Conservation (phyloP, 208 protist genomes). For the Angomonas deanei region DNA sequence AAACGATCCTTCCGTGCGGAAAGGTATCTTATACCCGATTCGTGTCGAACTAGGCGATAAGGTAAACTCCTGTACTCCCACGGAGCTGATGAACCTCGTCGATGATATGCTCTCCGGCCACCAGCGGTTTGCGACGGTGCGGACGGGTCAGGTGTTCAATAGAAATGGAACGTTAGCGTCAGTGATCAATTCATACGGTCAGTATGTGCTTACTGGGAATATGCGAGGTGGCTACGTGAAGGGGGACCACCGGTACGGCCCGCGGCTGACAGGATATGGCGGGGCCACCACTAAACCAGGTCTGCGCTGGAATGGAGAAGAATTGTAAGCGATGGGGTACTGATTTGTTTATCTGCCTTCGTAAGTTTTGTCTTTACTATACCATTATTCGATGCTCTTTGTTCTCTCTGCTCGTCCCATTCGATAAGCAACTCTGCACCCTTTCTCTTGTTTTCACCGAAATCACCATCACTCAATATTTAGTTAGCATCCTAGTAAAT, state of each 20-base stretch:
- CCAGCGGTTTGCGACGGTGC: conserved; percentile 63
- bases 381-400: neutral
- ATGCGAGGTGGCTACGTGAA: conserved; percentile 87
- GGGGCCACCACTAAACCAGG: conserved; percentile 81
- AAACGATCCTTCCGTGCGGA: conserved; percentile 48
- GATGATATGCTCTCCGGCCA: conserved; percentile 61
- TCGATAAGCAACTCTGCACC: neutral
- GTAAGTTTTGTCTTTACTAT: neutral
- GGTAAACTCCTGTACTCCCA: conserved; percentile 49
- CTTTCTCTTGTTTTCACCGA: neutral
- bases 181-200: conserved; percentile 53
- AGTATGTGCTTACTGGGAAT: conserved; percentile 80
- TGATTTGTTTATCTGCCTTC: conserved; percentile 9
- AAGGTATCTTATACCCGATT: conserved; percentile 75
- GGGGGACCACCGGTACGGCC: conserved; percentile 77
- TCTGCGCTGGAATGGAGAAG: conserved; percentile 79
- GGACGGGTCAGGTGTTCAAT: conserved; percentile 67
- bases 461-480: neutral
- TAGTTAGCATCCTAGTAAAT: neutral
- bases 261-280: conserved; percentile 73
- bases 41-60: conserved; percentile 69
- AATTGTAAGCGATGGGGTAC: conserved; percentile 30
- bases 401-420: neutral
- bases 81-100: conserved; percentile 60
- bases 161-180: conserved; percentile 52